phyloP scores from a whole-genome alignment of 176 grass and related monocot genomes.

The Oryza rufipogon region DNA sequence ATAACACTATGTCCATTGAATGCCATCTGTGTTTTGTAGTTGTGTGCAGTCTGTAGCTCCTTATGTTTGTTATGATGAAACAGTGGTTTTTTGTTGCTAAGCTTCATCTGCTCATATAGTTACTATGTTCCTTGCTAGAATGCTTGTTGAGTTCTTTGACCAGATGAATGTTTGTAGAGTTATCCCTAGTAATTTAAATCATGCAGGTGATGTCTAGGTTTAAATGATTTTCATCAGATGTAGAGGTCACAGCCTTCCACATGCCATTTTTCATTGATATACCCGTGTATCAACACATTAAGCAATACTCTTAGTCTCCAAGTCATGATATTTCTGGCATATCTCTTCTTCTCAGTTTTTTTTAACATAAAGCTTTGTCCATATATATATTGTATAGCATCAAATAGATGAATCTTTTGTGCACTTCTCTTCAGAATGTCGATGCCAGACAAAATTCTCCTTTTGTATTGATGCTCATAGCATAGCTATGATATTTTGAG shows the following conservation, averaged over 20 bases:
- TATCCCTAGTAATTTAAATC: conserved; percentile 10
- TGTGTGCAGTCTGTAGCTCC: background rate
- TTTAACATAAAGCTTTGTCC: background rate
- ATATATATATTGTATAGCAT: background rate
- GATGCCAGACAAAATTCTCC: background rate
- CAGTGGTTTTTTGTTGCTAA: conserved; percentile 3
- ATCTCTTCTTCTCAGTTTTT: conserved; percentile 15
- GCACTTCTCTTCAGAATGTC: conserved; percentile 3
- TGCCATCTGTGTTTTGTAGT: conserved; percentile 19
- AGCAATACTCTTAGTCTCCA: background rate
- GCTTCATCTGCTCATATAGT: background rate
- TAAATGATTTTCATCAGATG: background rate
- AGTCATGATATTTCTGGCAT: background rate
- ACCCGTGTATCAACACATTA: background rate
- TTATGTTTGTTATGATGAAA: conserved; percentile 17
- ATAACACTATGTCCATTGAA: conserved; percentile 20
- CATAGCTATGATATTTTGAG: background rate
- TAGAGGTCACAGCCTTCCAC: background rate
- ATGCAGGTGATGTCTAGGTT: background rate
- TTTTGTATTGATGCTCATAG: background rate
- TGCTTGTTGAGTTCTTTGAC: background rate
- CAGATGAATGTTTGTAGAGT: conserved; percentile 8
- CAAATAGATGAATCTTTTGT: conserved; percentile 6
- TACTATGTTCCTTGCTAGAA: background rate
- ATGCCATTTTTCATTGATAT: conserved; percentile 2